Evolutionary conservation across 306 rosid species (phyloP).

Genomic region (Arachis hypogaea): DNA sequence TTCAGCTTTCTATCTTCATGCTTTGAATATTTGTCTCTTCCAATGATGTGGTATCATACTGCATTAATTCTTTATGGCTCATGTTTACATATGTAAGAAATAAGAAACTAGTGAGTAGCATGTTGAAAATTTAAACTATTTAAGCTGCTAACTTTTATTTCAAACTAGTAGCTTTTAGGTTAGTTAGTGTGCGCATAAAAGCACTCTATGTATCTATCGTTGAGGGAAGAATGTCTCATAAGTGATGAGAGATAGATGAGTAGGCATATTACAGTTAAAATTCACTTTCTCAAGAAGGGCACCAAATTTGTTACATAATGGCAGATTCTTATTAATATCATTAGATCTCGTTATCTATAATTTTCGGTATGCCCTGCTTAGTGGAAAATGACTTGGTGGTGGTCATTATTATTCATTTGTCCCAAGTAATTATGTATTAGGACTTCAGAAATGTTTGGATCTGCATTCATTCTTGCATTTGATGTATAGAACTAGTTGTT

Average conservation of each 20-base stretch:
- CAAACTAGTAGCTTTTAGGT: not conserved
- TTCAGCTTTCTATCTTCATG: slow-evolving; percentile 25
- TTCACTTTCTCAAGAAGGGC: not conserved
- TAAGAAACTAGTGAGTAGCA: not conserved
- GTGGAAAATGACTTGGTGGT: not conserved
- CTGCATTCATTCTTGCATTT: slow-evolving; percentile 22
- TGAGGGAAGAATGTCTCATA: not conserved
- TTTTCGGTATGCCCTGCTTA: not conserved
- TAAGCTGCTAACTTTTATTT: not conserved
- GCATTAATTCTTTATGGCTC: slow-evolving; percentile 1
- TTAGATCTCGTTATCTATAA: not conserved
- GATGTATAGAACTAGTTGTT: slow-evolving; percentile 7
- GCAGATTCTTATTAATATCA: slow-evolving; percentile 8
- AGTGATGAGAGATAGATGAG: not conserved
- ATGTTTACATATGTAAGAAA: slow-evolving; percentile 16
- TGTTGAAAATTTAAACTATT: not conserved
- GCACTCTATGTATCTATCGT: not conserved
- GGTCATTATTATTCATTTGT: not conserved
- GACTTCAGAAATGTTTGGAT: slow-evolving; percentile 25
- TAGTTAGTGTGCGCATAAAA: not conserved
- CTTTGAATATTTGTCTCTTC: slow-evolving; percentile 25
- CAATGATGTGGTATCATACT: not conserved
- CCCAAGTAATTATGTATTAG: slow-evolving; percentile 1
- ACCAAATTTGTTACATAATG: not conserved
- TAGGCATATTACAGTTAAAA: not conserved